Base-by-base conservation (phyloP, 1,284 basidiomycete species). In the Pseudozyma pruni region DNA sequence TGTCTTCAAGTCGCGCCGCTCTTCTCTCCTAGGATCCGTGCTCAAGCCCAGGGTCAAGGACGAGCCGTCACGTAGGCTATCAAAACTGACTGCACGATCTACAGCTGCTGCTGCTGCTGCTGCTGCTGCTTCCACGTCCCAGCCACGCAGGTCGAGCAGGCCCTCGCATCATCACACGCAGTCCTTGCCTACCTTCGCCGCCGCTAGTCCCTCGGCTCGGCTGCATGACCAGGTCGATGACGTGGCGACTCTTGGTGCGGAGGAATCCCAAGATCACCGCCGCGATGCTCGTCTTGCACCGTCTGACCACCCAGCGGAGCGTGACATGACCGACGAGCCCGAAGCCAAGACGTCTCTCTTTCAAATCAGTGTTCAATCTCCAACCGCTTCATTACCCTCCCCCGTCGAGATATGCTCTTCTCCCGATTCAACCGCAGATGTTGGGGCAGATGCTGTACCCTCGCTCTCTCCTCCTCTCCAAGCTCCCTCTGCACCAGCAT, bases 1-100 rank as follows among this genome's bases (percentile, higher is more conserved):
- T 13, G 56, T 47, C 46, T 52, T 58, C 58, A 66, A 56, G 39
- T 62, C 62, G 1, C 62, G 62, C 17, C 48, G 69, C 11, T 58
- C 69, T 8, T 54, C 62, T 17, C 62, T 72, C 37, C 52, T 72
- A 3, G 51, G 47, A 10, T 41, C 51, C 17, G 55, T 72, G 8
- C 54, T 71, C 57, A 66, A 71, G 32, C 41, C 53, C 19, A 66
- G 44, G 29, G 37, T 35, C 34, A 58, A 38, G 16, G 33, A 48
- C n/a, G 29, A 49, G 19, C n/a, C n/a, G n/a, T 11, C 55, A 8
- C 54, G 43, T n/a, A 51, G 23, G 19, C 31, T 19, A 10, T 16
- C 39, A 22, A 53, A 31, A 32, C 19, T 17, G 19, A 31, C 39
- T 19, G 16, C 34, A n/a, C 9, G 51, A 3, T 31, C 41, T 41